A percentile compares a stretch with the other conserved stretches of the same genome.
Evolutionary conservation across 495 filamentous ascomycete species (phyloP).

Genomic region (Cercophora newfieldiana): DNA sequence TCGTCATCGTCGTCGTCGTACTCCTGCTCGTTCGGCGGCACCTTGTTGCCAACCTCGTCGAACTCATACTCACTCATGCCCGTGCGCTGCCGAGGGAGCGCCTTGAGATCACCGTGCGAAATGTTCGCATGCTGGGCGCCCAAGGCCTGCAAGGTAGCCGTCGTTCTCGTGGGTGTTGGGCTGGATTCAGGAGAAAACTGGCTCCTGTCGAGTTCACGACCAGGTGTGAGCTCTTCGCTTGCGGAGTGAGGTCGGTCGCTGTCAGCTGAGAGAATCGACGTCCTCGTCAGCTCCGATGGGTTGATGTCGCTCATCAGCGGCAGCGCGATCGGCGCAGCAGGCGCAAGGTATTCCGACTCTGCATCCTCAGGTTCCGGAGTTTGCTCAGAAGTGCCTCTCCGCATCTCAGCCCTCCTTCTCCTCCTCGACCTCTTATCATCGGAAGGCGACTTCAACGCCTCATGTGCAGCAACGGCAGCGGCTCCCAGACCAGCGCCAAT

Average conservation of each 20-base stretch:
- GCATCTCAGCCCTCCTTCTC: conserved; percentile 44
- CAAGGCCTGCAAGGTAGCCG: conserved; percentile 41
- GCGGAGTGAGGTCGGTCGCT: conserved; percentile 69
- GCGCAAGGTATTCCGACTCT: conserved; percentile 40
- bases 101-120: conserved; percentile 51
- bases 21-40: conserved; percentile 33
- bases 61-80: conserved; percentile 44
- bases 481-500: conserved; percentile 37
- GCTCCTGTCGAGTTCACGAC: conserved; percentile 58
- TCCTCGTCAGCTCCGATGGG: conserved; percentile 81
- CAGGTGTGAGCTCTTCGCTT: conserved; percentile 54
- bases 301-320: conserved; percentile 81
- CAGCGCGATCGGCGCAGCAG: conserved; percentile 63
- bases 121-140: conserved; percentile 52
- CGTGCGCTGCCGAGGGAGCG: conserved; percentile 42
- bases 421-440: conserved; percentile 49
- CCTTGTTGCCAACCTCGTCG: conserved; percentile 47
- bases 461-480: conserved; percentile 34
- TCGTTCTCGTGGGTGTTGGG: conserved; percentile 44
- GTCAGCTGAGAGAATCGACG: conserved; percentile 82
- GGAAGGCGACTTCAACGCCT: conserved; percentile 39
- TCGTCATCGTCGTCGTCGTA: conserved; percentile 46
- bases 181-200: conserved; percentile 42
- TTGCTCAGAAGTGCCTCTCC: conserved; percentile 40
- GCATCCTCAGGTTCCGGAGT: conserved; percentile 36